A percentile compares a stretch with the other conserved stretches of the same genome.
Evolutionary conservation across 2,329 filamentous ascomycete species (phyloP).

Genomic region (Dactylellina drechsleri): DNA sequence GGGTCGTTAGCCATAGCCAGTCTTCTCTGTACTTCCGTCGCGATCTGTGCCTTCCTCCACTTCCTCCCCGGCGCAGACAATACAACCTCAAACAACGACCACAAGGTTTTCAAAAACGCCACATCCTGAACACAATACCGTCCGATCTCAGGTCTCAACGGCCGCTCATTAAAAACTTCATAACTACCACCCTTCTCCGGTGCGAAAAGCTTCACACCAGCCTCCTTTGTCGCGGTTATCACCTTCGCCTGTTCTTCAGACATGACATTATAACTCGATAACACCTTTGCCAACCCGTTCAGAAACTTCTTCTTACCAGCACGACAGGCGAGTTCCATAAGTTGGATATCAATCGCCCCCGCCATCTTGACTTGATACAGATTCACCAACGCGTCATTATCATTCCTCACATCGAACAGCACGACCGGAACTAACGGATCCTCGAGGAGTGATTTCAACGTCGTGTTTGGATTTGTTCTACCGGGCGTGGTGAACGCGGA

Average conservation of each 20-base stretch:
- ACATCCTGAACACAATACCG: slow-evolving; percentile 67
- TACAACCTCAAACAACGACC: slow-evolving; percentile 57
- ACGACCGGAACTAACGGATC: slow-evolving; percentile 64
- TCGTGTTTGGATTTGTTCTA: slow-evolving; percentile 21
- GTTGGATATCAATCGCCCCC: slow-evolving; percentile 67
- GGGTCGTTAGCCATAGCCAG: slow-evolving; percentile 59
- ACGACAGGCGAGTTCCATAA: slow-evolving; percentile 67
- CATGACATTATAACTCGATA: slow-evolving; percentile 59
- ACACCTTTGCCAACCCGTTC: slow-evolving; percentile 62
- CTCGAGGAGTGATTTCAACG: slow-evolving; percentile 65
- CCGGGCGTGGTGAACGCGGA: slow-evolving; percentile 63
- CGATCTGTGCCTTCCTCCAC: slow-evolving; percentile 57
- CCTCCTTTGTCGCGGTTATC: slow-evolving; percentile 62
- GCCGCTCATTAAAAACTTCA: slow-evolving; percentile 65
- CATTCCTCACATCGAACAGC: slow-evolving; percentile 70
- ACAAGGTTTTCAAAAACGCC: slow-evolving; percentile 61
- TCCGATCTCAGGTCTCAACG: slow-evolving; percentile 62
- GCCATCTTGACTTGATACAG: slow-evolving; percentile 64
- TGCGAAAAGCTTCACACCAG: slow-evolving; percentile 62
- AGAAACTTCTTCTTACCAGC: slow-evolving; percentile 57
- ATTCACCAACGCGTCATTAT: slow-evolving; percentile 68
- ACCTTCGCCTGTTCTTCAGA: slow-evolving; percentile 8
- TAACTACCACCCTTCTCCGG: slow-evolving; percentile 64
- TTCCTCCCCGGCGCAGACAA: slow-evolving; percentile 46
- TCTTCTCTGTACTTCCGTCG: slow-evolving; percentile 58